Evolutionary conservation across 169 alveolate species (phyloP), one percentile per base, ranked within the genome.

Genomic region (Eimeria sp.): DNA sequence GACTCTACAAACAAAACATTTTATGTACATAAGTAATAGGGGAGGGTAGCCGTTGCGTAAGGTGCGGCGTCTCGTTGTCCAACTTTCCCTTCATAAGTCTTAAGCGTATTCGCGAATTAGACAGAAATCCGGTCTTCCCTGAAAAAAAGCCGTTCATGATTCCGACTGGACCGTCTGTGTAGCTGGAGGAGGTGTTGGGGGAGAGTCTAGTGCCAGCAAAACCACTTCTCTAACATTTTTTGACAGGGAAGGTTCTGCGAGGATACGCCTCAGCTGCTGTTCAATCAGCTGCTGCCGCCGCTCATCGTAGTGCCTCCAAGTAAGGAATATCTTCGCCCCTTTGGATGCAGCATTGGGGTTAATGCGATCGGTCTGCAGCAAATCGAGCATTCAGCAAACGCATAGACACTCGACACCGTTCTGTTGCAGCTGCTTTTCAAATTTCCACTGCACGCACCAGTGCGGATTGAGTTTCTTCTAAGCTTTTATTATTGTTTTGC

Each of bases 271-370:
- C 54, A 95, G 90, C 95, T 95, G 96, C 64, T 60, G 14, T 58
- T 52, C 40, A 66, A 95, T 85, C 77, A 60, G 82, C n/a, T 56
- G 40, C 95, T 95, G 95, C 46, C 96, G 68, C 27, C 1, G 37
- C 54, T 37, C 85, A 56, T 72, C 95, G 56, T 85, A 85, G 23
- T 54, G 77, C 85, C 87, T 58, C 95, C 95, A 95, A 77, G 33
- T 60, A 2, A 95, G 60, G 62, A 95, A 95, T 6, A 71, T 40
- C 62, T 82, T 74, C 18, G 91, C 95, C 40, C 62, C 90, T 23
- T 90, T 90, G 18, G 96, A 60, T 0, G 96, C 96, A 20, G 82
- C 71, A 27, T 40, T 74, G 37, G 96, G 96, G 62, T 95, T 95
- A 68, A 95, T 64, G n/a, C 64, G 54, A 30, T 95, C 96, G 52